Conservation (phyloP, 75 land plant genomes). For the Pinus taeda region DNA sequence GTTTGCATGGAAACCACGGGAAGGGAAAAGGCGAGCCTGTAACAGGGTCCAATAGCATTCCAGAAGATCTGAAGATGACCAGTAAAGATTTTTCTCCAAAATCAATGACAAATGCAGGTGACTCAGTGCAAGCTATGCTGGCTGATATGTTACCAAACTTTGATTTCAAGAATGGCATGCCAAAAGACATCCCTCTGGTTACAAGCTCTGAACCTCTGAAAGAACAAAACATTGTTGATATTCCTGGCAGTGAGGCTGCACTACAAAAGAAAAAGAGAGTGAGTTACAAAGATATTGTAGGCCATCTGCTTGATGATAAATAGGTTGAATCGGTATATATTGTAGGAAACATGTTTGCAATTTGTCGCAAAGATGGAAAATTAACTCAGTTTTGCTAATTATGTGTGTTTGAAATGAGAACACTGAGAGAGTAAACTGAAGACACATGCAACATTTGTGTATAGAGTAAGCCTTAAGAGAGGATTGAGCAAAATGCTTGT, state of each 20-base stretch:
- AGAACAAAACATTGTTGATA: conserved; percentile 2
- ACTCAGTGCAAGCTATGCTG: conserved; percentile 62
- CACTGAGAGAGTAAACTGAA: too few species aligned
- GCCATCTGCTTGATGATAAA: conserved; percentile 54
- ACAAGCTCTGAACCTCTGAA: neutral
- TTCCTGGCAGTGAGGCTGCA: neutral
- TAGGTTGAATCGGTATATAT: neutral
- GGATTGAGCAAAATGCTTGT: too few species aligned
- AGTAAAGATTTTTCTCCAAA: neutral
- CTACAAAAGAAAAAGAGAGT: conserved; percentile 62
- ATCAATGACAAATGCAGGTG: conserved; percentile 23
- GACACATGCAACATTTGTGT: too few species aligned
- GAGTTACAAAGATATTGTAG: conserved; percentile 77
- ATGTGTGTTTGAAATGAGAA: too few species aligned
- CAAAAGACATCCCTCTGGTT: neutral
- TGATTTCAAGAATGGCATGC: conserved; percentile 10
- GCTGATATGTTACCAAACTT: conserved; percentile 59
- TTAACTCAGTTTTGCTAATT: too few species aligned
- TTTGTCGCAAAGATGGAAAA: too few species aligned
- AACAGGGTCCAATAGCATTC: neutral
- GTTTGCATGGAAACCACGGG: neutral
- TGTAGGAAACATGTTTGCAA: too few species aligned
- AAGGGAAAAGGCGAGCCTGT: neutral
- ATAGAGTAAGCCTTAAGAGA: too few species aligned
- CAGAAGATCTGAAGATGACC: neutral